Conservation (phyloP, 2,329 filamentous ascomycete species). For the Aspergillus luchuensis region DNA sequence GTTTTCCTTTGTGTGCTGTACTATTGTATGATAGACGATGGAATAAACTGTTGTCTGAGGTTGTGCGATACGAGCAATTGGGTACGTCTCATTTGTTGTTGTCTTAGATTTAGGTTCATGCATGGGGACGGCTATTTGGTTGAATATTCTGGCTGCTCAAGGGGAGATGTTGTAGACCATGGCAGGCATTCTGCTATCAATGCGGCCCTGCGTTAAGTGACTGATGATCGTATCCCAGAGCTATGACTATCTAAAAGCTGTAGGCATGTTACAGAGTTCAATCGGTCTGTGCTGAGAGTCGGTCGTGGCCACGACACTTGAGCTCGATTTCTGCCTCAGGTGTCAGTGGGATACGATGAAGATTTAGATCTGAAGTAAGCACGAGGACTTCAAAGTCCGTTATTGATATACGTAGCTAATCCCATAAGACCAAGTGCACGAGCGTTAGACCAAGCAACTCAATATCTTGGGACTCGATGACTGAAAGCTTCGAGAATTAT, state of each 20-base stretch:
- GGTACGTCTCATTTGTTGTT: slow-evolving; percentile 15
- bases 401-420: too few species aligned
- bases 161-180: neutral
- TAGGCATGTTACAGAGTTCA: too few species aligned
- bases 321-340: too few species aligned
- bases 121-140: neutral
- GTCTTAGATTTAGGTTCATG: neutral
- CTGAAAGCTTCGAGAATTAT: neutral
- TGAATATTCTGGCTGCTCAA: neutral
- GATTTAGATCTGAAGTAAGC: too few species aligned
- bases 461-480: too few species aligned
- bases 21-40: slow-evolving; percentile 53
- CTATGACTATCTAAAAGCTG: neutral
- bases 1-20: slow-evolving; percentile 37
- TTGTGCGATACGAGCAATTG: slow-evolving; percentile 19
- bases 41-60: slow-evolving; percentile 48
- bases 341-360: too few species aligned
- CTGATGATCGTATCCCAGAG: neutral
- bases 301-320: too few species aligned
- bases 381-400: too few species aligned
- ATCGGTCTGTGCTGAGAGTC: too few species aligned
- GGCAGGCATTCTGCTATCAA: neutral
- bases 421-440: too few species aligned
- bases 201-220: neutral
- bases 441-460: too few species aligned